A percentile compares a stretch with the other conserved stretches of the same genome.
Conservation (phyloP, 202 grass and related monocot species). For the Alloteropsis angusta region DNA sequence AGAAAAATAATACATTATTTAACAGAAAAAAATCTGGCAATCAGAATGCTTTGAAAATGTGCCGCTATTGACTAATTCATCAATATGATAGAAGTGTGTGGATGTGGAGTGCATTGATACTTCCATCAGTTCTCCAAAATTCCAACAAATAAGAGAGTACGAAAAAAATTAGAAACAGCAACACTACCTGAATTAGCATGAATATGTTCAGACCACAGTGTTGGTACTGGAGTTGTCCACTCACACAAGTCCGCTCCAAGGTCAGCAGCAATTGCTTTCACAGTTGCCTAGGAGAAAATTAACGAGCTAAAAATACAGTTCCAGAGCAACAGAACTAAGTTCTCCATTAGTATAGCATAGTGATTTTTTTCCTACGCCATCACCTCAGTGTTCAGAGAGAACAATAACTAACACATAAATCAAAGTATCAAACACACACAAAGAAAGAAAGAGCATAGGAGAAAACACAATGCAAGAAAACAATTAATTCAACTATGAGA, state of each 20-base stretch:
- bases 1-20: conserved; percentile 17
- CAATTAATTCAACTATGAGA: conserved; percentile 9
- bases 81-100: neutral
- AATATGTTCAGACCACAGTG: conserved; percentile 77
- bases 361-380: too few relatives aligned
- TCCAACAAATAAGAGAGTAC: conserved; percentile 3
- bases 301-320: conserved; percentile 10
- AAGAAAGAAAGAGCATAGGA: neutral
- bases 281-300: conserved; percentile 48
- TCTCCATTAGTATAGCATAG: neutral
- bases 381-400: too few relatives aligned
- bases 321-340: conserved; percentile 4
- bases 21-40: conserved; percentile 4
- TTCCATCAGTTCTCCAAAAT: neutral
- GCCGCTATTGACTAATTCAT: neutral
- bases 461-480: conserved; percentile 2
- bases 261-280: conserved; percentile 59
- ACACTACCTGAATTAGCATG: conserved; percentile 74
- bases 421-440: neutral
- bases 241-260: conserved; percentile 68
- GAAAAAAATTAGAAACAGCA: conserved; percentile 17
- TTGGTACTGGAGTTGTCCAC: conserved; percentile 89
- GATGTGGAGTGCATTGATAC: neutral
- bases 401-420: neutral
- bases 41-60: neutral